Evolutionary conservation across 2,329 filamentous ascomycete genomes (phyloP).

Genomic region (Neocatenulostroma microsporum): DNA sequence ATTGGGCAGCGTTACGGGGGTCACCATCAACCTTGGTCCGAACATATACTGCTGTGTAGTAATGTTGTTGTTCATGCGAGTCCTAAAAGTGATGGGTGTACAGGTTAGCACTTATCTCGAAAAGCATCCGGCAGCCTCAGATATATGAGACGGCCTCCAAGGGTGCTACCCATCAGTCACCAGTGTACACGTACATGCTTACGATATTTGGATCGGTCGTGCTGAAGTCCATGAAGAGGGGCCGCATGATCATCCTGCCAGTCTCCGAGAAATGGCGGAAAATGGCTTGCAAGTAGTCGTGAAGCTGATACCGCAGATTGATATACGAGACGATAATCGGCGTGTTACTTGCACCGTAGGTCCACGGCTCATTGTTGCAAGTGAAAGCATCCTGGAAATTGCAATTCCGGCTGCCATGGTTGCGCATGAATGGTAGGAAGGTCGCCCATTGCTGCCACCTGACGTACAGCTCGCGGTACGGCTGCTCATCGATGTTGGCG

Average conservation of each 20-base stretch:
- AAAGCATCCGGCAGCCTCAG: too few relatives aligned
- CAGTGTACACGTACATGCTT: too few relatives aligned
- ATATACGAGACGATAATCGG: constrained; percentile 26
- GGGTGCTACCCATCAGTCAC: too few relatives aligned
- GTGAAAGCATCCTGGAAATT: constrained; percentile 29
- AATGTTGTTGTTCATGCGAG: constrained; percentile 25
- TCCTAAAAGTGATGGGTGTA: too few relatives aligned
- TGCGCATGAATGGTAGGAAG: constrained; percentile 28
- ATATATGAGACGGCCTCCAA: too few relatives aligned
- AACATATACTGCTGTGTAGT: constrained; percentile 37
- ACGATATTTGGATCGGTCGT: constrained; percentile 22
- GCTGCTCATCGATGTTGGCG: constrained; percentile 24
- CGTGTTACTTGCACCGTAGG: constrained; percentile 23
- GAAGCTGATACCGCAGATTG: constrained; percentile 22
- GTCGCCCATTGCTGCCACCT: constrained; percentile 28
- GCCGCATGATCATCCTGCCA: constrained; percentile 32
- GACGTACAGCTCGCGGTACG: constrained; percentile 25
- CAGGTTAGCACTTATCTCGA: too few relatives aligned
- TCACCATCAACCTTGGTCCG: constrained; percentile 30
- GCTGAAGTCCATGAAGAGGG: constrained; percentile 34
- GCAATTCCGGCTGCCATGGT: constrained; percentile 23
- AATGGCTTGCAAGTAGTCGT: constrained; percentile 25
- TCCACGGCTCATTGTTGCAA: constrained; percentile 31
- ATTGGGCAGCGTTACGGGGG: constrained; percentile 31
- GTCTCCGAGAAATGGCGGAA: constrained; percentile 29